phyloP scores from a whole-genome alignment of 2,329 filamentous ascomycete species.

The Monascus ruber region DNA sequence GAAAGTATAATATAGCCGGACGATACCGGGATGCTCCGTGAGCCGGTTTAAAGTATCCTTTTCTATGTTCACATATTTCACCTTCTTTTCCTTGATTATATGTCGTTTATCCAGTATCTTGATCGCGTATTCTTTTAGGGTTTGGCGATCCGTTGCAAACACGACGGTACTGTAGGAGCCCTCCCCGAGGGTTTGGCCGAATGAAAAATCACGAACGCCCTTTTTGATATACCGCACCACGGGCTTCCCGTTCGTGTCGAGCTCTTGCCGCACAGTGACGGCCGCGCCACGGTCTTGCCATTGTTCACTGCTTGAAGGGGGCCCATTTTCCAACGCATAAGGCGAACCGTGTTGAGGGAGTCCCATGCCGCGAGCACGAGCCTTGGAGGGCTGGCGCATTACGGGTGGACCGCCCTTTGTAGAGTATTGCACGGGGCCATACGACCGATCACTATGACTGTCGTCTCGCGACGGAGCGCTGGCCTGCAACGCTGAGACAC shows the following conservation, averaged over 20 bases:
- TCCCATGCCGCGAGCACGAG: constrained; percentile 43
- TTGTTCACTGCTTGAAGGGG: constrained; percentile 64
- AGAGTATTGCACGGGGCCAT: constrained; percentile 50
- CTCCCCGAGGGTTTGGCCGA: constrained; percentile 81
- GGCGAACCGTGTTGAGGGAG: constrained; percentile 24
- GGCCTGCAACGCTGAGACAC: constrained; percentile 48
- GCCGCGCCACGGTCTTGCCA: constrained; percentile 96
- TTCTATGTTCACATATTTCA: constrained; percentile 99
- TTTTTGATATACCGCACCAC: constrained; percentile 84
- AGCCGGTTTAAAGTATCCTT: constrained; percentile 94
- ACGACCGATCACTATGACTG: constrained; percentile 58
- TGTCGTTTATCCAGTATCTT: constrained; percentile 97
- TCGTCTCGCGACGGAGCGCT: constrained; percentile 55
- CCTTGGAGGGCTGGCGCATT: constrained; percentile 64
- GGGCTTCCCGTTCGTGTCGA: constrained; percentile 73
- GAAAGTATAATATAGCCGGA: constrained; percentile 96
- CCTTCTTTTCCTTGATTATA: constrained; percentile 99
- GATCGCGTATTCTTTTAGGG: constrained; percentile 90
- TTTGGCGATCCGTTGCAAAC: constrained; percentile 84
- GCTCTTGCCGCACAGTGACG: constrained; percentile 66
- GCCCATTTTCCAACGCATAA: constrained; percentile 48
- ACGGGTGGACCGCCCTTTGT: constrained; percentile 53
- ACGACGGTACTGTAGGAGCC: constrained; percentile 96
- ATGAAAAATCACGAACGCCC: constrained; percentile 91
- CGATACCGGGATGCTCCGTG: constrained; percentile 91